These are phyloP conservation scores for Phaeophleospora eucalypticola DNA, from an alignment of 2,329 filamentous ascomycete genomes.

Conservation along the genomic window DNA sequence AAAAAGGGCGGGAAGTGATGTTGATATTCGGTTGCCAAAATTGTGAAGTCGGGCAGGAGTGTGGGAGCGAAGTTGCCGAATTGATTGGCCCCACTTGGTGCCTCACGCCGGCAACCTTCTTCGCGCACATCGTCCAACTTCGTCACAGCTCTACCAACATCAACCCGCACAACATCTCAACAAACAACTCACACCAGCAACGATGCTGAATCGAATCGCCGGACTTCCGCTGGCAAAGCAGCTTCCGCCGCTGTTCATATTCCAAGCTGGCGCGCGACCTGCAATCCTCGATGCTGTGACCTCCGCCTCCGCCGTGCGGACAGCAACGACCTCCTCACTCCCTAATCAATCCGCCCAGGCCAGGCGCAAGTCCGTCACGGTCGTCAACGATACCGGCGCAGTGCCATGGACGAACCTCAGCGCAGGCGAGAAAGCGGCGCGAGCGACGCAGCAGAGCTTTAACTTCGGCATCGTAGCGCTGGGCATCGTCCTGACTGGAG, in stretches of 20 bases:
- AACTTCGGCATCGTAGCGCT: constrained; percentile 75
- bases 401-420: constrained; percentile 78
- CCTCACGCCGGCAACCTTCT: not conserved
- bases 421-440: constrained; percentile 69
- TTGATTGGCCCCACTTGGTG: not conserved
- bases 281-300: constrained; percentile 1
- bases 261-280: constrained; percentile 9
- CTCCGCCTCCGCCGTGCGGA: constrained; percentile 9
- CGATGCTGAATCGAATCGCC: constrained; percentile 14
- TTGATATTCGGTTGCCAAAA: not conserved
- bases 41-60: not conserved
- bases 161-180: not conserved
- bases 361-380: constrained; percentile 67
- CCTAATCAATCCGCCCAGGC: constrained; percentile 38
- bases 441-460: constrained; percentile 85
- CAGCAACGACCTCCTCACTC: constrained; percentile 24
- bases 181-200: not conserved
- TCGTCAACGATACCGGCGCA: constrained; percentile 79
- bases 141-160: not conserved
- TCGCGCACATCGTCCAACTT: not conserved
- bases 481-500: constrained; percentile 71
- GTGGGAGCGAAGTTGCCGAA: not conserved
- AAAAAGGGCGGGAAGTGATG: constrained; percentile 1
- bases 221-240: constrained; percentile 9
- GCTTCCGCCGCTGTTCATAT: constrained; percentile 7